A percentile compares a stretch with the other conserved stretches of the same genome.
Evolutionary conservation across 495 filamentous ascomycete genomes (phyloP).

Genomic region (Darksidea phi): DNA sequence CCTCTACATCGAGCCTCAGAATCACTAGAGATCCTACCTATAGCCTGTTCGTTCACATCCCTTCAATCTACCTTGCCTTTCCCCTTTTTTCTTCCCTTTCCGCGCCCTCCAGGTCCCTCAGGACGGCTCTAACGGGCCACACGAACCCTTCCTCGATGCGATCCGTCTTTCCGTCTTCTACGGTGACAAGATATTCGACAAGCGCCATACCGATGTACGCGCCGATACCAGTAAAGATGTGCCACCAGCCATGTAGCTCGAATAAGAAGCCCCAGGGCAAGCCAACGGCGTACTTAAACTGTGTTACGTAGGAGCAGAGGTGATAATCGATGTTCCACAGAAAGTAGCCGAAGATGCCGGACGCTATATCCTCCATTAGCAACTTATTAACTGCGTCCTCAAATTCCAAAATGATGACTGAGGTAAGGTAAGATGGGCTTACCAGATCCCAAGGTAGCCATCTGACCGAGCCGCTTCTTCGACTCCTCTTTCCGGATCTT

Average conservation of each 20-base stretch:
- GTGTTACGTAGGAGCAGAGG: slow-evolving; percentile 45
- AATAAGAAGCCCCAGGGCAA: slow-evolving; percentile 55
- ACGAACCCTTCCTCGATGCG: slow-evolving; percentile 31
- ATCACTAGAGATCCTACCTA: background rate
- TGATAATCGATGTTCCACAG: slow-evolving; percentile 54
- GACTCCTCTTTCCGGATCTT: slow-evolving; percentile 10
- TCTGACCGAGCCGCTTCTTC: slow-evolving; percentile 14
- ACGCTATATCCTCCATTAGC: background rate
- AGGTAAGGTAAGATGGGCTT: slow-evolving; percentile 12
- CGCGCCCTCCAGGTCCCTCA: slow-evolving; percentile 23
- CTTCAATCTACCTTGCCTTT: background rate
- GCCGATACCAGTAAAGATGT: slow-evolving; percentile 40
- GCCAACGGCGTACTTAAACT: slow-evolving; percentile 43
- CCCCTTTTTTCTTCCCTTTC: background rate
- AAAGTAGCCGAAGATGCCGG: slow-evolving; percentile 43
- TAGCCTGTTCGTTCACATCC: background rate
- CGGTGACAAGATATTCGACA: slow-evolving; percentile 37
- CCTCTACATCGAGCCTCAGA: background rate
- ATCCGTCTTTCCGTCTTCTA: slow-evolving; percentile 24
- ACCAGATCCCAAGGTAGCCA: slow-evolving; percentile 35
- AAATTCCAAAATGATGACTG: too few relatives aligned
- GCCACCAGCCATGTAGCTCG: slow-evolving; percentile 59
- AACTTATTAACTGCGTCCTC: too few relatives aligned
- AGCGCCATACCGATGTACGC: slow-evolving; percentile 44
- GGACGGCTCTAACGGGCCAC: slow-evolving; percentile 25